Evolutionary conservation across 2,329 filamentous ascomycete genomes (phyloP).

Genomic region (Ophiosphaerella korrae): DNA sequence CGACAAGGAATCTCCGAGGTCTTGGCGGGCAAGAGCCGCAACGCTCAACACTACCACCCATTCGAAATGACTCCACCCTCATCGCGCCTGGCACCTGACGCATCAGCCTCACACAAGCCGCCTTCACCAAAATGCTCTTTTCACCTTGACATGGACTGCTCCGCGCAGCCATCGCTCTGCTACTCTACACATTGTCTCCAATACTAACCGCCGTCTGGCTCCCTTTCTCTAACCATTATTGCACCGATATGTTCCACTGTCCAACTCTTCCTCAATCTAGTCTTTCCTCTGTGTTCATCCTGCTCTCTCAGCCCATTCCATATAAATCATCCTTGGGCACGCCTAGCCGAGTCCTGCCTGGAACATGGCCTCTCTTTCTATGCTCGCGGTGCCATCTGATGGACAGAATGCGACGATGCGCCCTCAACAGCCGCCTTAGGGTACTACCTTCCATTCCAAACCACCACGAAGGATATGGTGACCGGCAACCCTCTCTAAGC

Average conservation of each 20-base stretch:
- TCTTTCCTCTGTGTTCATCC: background rate
- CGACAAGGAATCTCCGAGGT: conserved; percentile 21
- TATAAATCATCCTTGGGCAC: background rate
- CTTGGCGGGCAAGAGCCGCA: conserved; percentile 18
- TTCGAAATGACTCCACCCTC: background rate
- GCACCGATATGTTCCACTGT: too few relatives aligned
- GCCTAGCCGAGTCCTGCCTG: background rate
- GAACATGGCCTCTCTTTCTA: conserved; percentile 17
- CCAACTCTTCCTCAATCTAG: background rate
- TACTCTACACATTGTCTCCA: too few relatives aligned
- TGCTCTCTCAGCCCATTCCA: background rate
- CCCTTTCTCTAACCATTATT: too few relatives aligned
- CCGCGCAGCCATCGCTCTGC: too few relatives aligned
- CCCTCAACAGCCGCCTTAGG: conserved; percentile 25
- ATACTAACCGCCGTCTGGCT: too few relatives aligned
- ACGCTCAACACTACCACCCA: background rate
- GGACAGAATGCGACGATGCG: conserved; percentile 22
- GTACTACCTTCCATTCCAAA: conserved; percentile 31
- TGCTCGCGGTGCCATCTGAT: conserved; percentile 15
- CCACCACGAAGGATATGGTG: conserved; percentile 24
- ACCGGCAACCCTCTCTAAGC: conserved; percentile 24
- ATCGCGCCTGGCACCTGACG: conserved; percentile 12
- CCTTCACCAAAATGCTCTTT: too few relatives aligned
- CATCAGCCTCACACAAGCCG: background rate
- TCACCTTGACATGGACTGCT: too few relatives aligned